These are phyloP conservation scores for Citeromyces siamensis DNA, from an alignment of 1,139 yeast genomes.

Conservation along the genomic window DNA sequence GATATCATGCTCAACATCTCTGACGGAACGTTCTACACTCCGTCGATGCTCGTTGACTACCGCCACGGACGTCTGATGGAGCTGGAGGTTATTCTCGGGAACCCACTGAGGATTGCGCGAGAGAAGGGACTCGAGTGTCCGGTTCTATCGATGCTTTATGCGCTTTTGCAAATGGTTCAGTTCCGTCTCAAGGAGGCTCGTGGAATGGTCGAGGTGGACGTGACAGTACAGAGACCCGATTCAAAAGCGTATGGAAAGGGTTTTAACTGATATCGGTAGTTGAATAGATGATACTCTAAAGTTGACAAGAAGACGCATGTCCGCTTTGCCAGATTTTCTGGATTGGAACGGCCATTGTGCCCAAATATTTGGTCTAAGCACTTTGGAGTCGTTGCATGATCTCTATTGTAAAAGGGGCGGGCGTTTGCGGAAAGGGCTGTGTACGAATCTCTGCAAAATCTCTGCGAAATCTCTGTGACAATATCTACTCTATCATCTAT, in stretches of 20 bases:
- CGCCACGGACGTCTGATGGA: slow-evolving; percentile 41
- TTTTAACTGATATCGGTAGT: slow-evolving; percentile 1
- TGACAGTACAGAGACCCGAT: not conserved
- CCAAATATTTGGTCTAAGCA: too few species aligned
- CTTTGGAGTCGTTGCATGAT: too few species aligned
- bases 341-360: too few species aligned
- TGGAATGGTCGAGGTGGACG: slow-evolving; percentile 5
- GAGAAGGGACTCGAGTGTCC: slow-evolving; percentile 22
- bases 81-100: slow-evolving; percentile 44
- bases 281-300: too few species aligned
- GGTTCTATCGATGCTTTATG: slow-evolving; percentile 20
- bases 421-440: not conserved
- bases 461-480: not conserved
- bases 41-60: slow-evolving; percentile 50
- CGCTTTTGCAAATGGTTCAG: slow-evolving; percentile 22
- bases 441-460: not conserved
- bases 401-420: too few species aligned
- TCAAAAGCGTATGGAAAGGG: slow-evolving; percentile 2
- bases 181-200: slow-evolving; percentile 15
- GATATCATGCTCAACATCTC: slow-evolving; percentile 27
- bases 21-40: slow-evolving; percentile 39
- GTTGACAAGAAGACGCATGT: too few species aligned
- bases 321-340: too few species aligned
- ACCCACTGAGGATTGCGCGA: slow-evolving; percentile 38
- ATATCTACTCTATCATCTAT: slow-evolving; percentile 2